Evolutionary conservation across 768 basidiomycete genomes (phyloP), one percentile per base, ranked within the genome.

Genomic region (Boletellus ananas): DNA sequence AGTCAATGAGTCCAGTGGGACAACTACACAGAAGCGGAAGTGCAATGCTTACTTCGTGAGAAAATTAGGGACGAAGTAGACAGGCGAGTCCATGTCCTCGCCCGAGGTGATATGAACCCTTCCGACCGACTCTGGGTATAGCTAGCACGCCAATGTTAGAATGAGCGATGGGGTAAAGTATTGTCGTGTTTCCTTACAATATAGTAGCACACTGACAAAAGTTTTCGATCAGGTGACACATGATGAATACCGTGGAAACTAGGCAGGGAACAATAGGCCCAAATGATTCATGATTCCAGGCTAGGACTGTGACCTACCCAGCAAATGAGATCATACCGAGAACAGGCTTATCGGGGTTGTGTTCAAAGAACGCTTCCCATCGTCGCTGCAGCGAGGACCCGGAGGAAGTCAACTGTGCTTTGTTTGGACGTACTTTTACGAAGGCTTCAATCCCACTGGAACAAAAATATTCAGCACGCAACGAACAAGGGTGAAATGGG

Each of bases 51-150:
- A 80, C 79, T 73, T 55, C 21, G 72, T 64, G 13, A 79, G 25
- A 20, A 64, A 79, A 7, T 72, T 71, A 3, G 77, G 63, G 43
- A 77, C 72, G 55, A 80, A 79, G 43, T 66, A 66, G 14, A 73
- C 60, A 6, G 70, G 63, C 2, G 71, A 72, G 47, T 74, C 69
- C 11, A 70, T 64, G 49, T 79, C 69, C 6, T 68, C 50, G 3
- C 69, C 74, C 8, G 72, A 68, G 4, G 47, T 62, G 48, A 80
- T 78, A 58, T 81, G 79, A 10, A 78, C 70, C 45, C 67, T 65
- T 2, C 80, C 80, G 7, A 50, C 43, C 1, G 78, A 74, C 10
- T 61, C 64, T 3, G 79, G 79, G 56, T 83, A 78, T 42, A 61
- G 14, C 63, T 64, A 3, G 9, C 7, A 27, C 23, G n/a, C 9